These are phyloP conservation scores for Ustilaginoidea virens DNA, from an alignment of 2,329 filamentous ascomycete genomes.

Conservation along the genomic window DNA sequence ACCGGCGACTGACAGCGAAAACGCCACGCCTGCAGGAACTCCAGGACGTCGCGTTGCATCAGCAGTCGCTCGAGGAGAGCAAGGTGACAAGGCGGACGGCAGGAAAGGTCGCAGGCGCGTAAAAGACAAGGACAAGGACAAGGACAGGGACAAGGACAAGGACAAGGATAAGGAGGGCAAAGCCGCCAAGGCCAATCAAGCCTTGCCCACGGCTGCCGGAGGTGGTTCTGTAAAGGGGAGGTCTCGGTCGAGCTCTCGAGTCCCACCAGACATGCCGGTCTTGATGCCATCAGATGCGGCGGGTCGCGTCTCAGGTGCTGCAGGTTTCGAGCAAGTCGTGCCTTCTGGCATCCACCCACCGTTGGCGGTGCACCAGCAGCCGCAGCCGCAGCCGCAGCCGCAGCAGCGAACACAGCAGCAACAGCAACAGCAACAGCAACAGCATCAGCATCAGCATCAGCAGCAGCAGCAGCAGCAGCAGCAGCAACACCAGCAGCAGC, in stretches of 20 bases:
- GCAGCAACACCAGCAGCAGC: background rate
- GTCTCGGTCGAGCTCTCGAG: slow-evolving; percentile 38
- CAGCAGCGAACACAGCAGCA: slow-evolving; percentile 9
- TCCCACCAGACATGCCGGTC: slow-evolving; percentile 19
- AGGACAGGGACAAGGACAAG: slow-evolving; percentile 8
- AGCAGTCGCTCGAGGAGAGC: slow-evolving; percentile 23
- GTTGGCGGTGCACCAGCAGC: slow-evolving; percentile 18
- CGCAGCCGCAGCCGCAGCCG: background rate
- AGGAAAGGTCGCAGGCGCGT: slow-evolving; percentile 22
- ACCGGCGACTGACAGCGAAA: slow-evolving; percentile 42
- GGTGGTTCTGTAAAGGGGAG: slow-evolving; percentile 26
- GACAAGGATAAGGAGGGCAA: slow-evolving; percentile 25
- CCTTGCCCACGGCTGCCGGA: slow-evolving; percentile 29
- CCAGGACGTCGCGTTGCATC: slow-evolving; percentile 34
- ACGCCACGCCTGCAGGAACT: slow-evolving; percentile 39
- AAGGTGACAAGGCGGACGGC: slow-evolving; percentile 29
- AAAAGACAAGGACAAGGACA: slow-evolving; percentile 20
- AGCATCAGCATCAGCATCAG: slow-evolving; percentile 4
- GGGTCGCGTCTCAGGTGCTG: slow-evolving; percentile 10
- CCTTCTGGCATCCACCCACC: slow-evolving; percentile 25
- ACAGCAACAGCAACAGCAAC: slow-evolving; percentile 3
- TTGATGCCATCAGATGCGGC: background rate
- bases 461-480: slow-evolving; percentile 1
- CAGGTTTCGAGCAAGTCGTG: slow-evolving; percentile 23
- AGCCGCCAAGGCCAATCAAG: slow-evolving; percentile 22